Conservation (phyloP, 306 rosid species). For the Arachis stenosperma region DNA sequence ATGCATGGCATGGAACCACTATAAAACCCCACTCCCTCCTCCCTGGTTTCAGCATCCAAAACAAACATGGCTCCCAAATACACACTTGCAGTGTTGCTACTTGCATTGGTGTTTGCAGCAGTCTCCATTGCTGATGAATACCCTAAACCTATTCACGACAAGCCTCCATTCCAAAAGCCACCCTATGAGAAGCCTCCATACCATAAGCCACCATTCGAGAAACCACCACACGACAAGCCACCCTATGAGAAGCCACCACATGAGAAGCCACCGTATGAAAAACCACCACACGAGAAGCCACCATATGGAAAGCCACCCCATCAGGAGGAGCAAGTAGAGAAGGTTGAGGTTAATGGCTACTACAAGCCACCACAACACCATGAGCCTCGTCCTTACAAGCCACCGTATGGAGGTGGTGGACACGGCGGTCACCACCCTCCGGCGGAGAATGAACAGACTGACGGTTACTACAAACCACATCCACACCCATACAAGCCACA, state of each 20-base stretch:
- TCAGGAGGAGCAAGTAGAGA: too few species aligned
- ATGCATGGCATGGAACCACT: background rate
- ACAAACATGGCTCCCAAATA: conserved; percentile 21
- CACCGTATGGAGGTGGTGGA: background rate
- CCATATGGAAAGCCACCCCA: background rate
- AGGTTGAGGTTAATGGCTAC: too few species aligned
- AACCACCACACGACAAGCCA: background rate
- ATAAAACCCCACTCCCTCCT: background rate
- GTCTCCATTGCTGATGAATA: background rate
- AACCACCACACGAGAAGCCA: background rate
- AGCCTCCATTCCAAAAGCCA: too few species aligned
- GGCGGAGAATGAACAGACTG: background rate
- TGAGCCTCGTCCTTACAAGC: background rate
- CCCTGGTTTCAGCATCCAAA: background rate
- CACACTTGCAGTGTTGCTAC: conserved; percentile 7
- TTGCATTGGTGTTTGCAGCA: background rate
- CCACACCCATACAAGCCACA: background rate
- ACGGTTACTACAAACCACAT: too few species aligned
- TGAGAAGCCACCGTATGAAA: background rate
- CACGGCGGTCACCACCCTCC: background rate
- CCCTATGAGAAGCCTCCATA: too few species aligned
- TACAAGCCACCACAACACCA: background rate
- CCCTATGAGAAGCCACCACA: background rate
- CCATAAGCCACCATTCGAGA: too few species aligned
- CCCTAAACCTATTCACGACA: background rate